Percentiles rank a stretch among this genome's conserved stretches.
Conservation (phyloP, 2,329 filamentous ascomycete genomes). For the Thielaviopsis euricoi region DNA sequence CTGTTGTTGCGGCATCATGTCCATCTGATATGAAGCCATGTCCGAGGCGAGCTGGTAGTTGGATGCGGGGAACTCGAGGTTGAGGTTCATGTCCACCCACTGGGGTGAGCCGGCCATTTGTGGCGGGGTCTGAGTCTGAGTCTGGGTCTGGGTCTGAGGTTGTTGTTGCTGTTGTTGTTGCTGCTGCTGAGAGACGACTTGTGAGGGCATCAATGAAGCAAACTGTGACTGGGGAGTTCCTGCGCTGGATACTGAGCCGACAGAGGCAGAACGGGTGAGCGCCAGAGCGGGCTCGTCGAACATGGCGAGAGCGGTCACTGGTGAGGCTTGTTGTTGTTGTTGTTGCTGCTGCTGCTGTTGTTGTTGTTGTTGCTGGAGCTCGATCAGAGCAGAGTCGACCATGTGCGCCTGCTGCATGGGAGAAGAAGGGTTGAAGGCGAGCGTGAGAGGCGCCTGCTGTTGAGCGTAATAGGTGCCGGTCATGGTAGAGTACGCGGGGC, state of each 20-base stretch:
- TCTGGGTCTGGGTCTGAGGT: not conserved
- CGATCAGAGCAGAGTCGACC: conserved; percentile 28
- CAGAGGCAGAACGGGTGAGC: conserved; percentile 5
- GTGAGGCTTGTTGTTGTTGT: not conserved
- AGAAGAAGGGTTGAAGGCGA: conserved; percentile 21
- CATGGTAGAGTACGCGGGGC: not conserved
- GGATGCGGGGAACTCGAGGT: not conserved
- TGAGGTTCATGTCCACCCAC: not conserved
- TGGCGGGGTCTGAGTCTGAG: not conserved
- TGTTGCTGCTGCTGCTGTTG: not conserved
- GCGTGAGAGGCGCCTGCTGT: too few relatives aligned
- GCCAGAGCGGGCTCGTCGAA: not conserved
- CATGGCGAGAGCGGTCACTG: not conserved
- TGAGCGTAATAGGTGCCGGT: not conserved
- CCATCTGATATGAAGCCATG: not conserved
- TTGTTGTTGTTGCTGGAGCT: not conserved
- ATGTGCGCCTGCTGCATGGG: conserved; percentile 47
- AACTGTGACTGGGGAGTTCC: conserved; percentile 3
- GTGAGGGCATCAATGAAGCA: not conserved
- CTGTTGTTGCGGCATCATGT: not conserved
- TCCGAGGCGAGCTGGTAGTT: not conserved
- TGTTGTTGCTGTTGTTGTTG: conserved; percentile 1
- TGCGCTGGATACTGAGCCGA: conserved; percentile 3
- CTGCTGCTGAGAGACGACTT: not conserved
- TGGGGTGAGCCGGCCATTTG: not conserved